Conservation (phyloP, 2,329 filamentous ascomycete genomes). For the Nigrospora sphaerica region DNA sequence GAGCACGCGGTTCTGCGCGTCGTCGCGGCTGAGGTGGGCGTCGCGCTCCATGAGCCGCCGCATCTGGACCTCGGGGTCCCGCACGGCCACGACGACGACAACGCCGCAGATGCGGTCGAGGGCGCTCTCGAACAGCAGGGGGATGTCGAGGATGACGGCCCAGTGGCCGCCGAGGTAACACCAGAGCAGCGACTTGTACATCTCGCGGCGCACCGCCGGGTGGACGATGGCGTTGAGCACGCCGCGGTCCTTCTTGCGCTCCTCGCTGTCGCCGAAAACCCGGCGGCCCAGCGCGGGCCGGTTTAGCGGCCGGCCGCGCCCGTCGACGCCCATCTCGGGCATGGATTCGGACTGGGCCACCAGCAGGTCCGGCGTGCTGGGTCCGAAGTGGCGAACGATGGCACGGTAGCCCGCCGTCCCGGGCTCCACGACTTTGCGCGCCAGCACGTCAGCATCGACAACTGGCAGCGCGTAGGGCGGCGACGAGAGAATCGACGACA, state of each 20-base stretch:
- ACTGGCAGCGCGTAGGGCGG: slow-evolving; percentile 82
- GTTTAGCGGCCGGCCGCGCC: slow-evolving; percentile 71
- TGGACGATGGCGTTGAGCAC: slow-evolving; percentile 88
- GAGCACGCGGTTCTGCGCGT: slow-evolving; percentile 77
- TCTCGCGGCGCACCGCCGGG: slow-evolving; percentile 76
- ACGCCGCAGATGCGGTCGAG: slow-evolving; percentile 82
- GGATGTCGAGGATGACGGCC: slow-evolving; percentile 90
- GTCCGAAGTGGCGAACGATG: slow-evolving; percentile 74
- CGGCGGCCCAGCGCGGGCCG: slow-evolving; percentile 75
- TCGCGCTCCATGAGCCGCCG: slow-evolving; percentile 68
- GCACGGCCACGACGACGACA: slow-evolving; percentile 80
- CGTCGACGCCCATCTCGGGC: slow-evolving; percentile 45
- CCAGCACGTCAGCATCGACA: slow-evolving; percentile 88
- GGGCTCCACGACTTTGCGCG: slow-evolving; percentile 89
- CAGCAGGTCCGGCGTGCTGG: slow-evolving; percentile 80
- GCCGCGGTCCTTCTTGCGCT: slow-evolving; percentile 62
- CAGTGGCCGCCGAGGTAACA: slow-evolving; percentile 71
- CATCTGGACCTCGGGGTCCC: slow-evolving; percentile 77
- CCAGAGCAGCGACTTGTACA: slow-evolving; percentile 67
- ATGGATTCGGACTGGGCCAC: slow-evolving; percentile 48
- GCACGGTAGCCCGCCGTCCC: slow-evolving; percentile 77
- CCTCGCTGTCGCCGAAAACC: slow-evolving; percentile 75
- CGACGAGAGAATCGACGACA: slow-evolving; percentile 72
- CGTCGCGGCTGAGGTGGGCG: slow-evolving; percentile 69
- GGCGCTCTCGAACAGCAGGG: slow-evolving; percentile 81